A percentile compares a stretch with the other conserved stretches of the same genome.
These are phyloP conservation scores for Echinosophora koreensis DNA, from an alignment of 306 rosid genomes.

Conservation along the genomic window DNA sequence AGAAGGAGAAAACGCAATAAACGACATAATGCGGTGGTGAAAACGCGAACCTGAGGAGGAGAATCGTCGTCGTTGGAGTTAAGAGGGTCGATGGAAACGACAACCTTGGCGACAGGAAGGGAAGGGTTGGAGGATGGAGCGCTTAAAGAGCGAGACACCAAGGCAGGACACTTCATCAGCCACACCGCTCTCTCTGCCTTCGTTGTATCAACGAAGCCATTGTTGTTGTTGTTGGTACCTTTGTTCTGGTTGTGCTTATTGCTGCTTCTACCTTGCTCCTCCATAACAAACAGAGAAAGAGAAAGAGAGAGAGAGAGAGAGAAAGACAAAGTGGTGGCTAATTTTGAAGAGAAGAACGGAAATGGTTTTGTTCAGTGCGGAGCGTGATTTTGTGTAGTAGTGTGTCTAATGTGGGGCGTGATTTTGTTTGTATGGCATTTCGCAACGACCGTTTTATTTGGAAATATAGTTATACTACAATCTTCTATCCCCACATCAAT, in stretches of 20 bases:
- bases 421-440: not conserved
- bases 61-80: slow-evolving; percentile 56
- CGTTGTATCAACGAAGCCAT: slow-evolving; percentile 57
- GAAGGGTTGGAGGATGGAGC: slow-evolving; percentile 55
- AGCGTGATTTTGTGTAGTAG: too few species aligned
- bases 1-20: not conserved
- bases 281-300: slow-evolving; percentile 14
- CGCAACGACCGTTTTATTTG: too few species aligned
- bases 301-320: not conserved
- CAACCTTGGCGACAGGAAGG: slow-evolving; percentile 69
- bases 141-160: slow-evolving; percentile 62
- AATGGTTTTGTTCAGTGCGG: slow-evolving; percentile 8
- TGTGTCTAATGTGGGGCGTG: not conserved
- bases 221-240: not conserved
- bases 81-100: slow-evolving; percentile 78
- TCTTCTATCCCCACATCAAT: too few species aligned
- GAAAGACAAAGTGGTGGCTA: not conserved
- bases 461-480: too few species aligned
- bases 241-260: not conserved
- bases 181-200: slow-evolving; percentile 65
- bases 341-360: not conserved
- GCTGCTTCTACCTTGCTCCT: not conserved
- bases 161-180: slow-evolving; percentile 83
- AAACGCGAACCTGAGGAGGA: slow-evolving; percentile 58
- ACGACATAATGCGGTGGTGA: slow-evolving; percentile 16